phyloP scores from a whole-genome alignment of 345 rosid species.

The Brassica carinata region DNA sequence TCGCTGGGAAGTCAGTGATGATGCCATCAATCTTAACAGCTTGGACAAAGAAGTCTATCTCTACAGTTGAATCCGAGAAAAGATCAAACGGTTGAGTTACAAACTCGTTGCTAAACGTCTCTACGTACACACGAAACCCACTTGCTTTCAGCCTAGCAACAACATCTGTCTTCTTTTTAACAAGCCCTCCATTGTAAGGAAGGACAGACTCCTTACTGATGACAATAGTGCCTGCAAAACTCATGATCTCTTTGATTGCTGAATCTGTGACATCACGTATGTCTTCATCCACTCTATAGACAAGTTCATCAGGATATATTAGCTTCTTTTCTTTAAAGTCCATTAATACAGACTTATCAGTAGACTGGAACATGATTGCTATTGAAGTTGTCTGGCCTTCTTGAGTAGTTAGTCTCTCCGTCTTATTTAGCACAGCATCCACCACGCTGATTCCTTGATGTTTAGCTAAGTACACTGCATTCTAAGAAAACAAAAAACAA shows the following conservation, averaged over 20 bases:
- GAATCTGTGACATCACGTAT: slow-evolving; percentile 49
- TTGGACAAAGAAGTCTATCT: no score
- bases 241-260: slow-evolving; percentile 58
- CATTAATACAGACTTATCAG: slow-evolving; percentile 64
- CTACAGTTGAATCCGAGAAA: no score
- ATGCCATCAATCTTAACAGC: no score
- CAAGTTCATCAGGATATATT: slow-evolving; percentile 50
- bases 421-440: slow-evolving; percentile 51
- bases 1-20: no score
- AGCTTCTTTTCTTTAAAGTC: slow-evolving; percentile 51
- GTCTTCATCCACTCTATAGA: slow-evolving; percentile 57
- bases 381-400: slow-evolving; percentile 41
- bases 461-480: slow-evolving; percentile 66
- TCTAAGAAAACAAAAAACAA: slow-evolving; percentile 43
- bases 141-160: no score
- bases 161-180: no score
- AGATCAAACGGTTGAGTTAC: no score
- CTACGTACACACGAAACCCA: no score
- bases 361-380: slow-evolving; percentile 74
- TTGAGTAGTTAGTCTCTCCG: slow-evolving; percentile 61
- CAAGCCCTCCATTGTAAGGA: no score
- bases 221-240: slow-evolving; percentile 43
- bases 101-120: no score
- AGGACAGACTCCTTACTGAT: no score
- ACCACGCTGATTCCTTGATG: slow-evolving; percentile 49